phyloP scores from a whole-genome alignment of 805 yeast species.

The Wickerhamomyces xylosicus region DNA sequence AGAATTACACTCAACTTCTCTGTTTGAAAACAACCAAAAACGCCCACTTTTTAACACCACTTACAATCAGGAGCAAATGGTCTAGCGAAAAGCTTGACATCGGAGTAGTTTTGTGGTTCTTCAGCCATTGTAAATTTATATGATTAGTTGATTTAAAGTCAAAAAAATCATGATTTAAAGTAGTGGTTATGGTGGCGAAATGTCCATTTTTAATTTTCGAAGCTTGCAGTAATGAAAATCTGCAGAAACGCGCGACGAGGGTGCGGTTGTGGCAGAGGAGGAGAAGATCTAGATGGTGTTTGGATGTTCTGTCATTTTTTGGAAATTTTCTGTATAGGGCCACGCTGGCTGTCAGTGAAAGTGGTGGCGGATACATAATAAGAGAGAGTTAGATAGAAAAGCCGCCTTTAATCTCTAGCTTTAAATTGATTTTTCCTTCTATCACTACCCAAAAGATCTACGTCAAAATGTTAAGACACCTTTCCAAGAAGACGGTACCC shows the following conservation, averaged over 20 bases:
- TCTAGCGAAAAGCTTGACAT: slow-evolving; percentile 45
- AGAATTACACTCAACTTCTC: background rate
- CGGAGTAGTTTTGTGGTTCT: slow-evolving; percentile 22
- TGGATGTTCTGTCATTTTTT: background rate
- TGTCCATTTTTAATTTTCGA: background rate
- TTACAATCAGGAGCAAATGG: slow-evolving; percentile 46
- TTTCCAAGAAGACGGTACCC: slow-evolving; percentile 1
- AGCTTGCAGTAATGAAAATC: no score
- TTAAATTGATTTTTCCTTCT: no score
- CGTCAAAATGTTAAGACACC: background rate
- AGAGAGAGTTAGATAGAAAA: no score
- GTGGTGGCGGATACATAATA: no score
- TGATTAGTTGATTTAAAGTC: no score
- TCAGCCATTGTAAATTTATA: background rate
- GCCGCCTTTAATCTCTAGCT: no score
- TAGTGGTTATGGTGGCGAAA: background rate
- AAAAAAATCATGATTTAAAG: no score
- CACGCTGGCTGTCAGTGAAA: no score
- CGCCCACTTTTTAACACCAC: slow-evolving; percentile 6
- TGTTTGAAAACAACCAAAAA: no score
- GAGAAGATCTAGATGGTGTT: background rate
- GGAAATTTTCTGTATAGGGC: no score
- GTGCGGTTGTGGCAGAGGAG: background rate
- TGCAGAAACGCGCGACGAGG: no score
- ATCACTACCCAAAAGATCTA: no score